Percentiles rank a stretch among this genome's conserved stretches.
Conservation (phyloP, 306 rosid genomes). For the Carpinus viminea region DNA sequence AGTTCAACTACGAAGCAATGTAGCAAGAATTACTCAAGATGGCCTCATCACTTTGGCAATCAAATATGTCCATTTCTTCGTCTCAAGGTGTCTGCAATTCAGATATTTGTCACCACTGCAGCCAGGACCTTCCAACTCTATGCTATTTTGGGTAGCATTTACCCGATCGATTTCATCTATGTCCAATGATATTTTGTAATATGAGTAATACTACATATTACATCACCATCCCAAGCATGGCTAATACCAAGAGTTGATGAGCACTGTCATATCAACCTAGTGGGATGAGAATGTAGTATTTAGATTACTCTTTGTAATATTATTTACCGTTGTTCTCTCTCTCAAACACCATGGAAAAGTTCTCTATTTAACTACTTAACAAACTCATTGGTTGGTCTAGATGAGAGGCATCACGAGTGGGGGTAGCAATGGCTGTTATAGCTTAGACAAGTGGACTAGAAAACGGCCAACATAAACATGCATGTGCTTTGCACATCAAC, state of each 20-base stretch:
- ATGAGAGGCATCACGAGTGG: background rate
- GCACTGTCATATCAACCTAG: too few species aligned
- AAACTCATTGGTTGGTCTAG: background rate
- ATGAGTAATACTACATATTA: too few species aligned
- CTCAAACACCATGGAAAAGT: background rate
- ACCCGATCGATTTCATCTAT: slow-evolving; percentile 24
- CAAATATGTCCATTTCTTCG: slow-evolving; percentile 34
- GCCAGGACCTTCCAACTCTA: slow-evolving; percentile 9
- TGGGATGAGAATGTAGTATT: too few species aligned
- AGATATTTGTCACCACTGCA: slow-evolving; percentile 9
- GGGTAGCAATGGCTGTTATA: background rate
- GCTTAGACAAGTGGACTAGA: background rate
- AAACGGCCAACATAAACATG: background rate
- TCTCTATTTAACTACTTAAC: background rate
- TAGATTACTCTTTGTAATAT: background rate
- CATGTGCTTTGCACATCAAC: background rate
- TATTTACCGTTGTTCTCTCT: background rate
- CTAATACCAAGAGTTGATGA: too few species aligned
- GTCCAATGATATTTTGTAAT: slow-evolving; percentile 6
- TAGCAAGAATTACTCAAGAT: slow-evolving; percentile 23
- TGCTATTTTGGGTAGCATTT: slow-evolving; percentile 31
- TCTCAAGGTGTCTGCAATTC: slow-evolving; percentile 34
- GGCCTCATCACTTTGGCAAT: slow-evolving; percentile 22
- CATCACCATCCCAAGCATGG: too few species aligned
- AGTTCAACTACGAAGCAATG: slow-evolving; percentile 21